Base-by-base conservation (phyloP, 768 basidiomycete species). In the Coprinellus micaceus region DNA sequence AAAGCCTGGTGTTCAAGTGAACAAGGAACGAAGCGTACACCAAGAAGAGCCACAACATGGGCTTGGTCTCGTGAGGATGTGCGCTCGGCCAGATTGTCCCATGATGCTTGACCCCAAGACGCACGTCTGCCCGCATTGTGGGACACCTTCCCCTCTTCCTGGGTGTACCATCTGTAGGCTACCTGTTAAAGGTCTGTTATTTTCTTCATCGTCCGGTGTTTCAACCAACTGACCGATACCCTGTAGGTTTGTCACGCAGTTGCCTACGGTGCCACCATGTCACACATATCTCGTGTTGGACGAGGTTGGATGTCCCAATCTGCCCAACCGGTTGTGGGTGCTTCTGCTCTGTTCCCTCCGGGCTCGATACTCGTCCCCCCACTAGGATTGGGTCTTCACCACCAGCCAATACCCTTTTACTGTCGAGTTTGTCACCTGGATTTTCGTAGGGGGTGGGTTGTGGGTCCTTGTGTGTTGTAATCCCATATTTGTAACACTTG, bases 281-380 rank as follows among this genome's bases (percentile, higher is more conserved):
- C 7, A 81, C 82, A 0, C 88, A 89, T 61, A 67, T 88, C 60
- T 78, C 79, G 25, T 89, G 88, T 63, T 85, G 84, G 83, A 74
- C 72, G 51, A 71, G 64, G 4, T 73, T 80, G 19, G 74, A 78
- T 54, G 71, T 81, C 2, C 74, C 75, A 0, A 73, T 77, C 15
- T 89, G 88, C 55, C 80, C 84, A 4, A 78, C 85, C 4, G 88
- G 88, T 1, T 89, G 88, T 61, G 85, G 87, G 2, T 89, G 88
- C 64, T 71, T 72, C 39, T 88, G 86, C 54, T 57, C 29, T 39
- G 49, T 36, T 17, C 37, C 62, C 9, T 69, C 70, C 47, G 66
- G 66, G 19, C 63, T 63, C 17, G 62, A 63, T 47, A 71, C 71
- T 0, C 65, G 68, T 1, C 68, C 69, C 36, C 70, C 71, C n/a